Evolutionary conservation across 495 filamentous ascomycete genomes (phyloP).

Genomic region (Sabuloglossum arenarium): DNA sequence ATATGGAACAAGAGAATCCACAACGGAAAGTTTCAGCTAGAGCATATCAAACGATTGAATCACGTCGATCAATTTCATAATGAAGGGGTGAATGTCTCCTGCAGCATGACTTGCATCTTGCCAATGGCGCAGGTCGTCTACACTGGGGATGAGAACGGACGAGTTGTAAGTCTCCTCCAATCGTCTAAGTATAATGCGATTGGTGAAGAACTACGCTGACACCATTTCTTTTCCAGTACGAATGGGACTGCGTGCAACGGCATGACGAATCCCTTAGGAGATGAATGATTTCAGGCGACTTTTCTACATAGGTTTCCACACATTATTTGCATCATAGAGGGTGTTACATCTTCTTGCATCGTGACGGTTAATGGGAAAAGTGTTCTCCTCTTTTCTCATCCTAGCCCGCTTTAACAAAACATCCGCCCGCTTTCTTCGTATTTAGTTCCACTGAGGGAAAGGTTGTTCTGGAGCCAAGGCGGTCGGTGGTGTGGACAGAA

Average conservation of each 20-base stretch:
- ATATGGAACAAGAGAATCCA: constrained; percentile 34
- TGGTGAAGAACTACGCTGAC: background rate
- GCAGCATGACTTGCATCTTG: constrained; percentile 71
- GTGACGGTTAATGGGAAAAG: too few relatives aligned
- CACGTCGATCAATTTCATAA: constrained; percentile 57
- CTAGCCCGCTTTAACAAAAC: too few relatives aligned
- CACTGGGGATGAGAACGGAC: constrained; percentile 77
- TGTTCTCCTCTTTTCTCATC: too few relatives aligned
- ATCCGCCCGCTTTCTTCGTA: too few relatives aligned
- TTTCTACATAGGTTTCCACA: background rate
- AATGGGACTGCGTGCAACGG: constrained; percentile 65
- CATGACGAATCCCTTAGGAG: background rate
- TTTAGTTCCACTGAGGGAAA: too few relatives aligned
- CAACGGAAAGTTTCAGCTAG: constrained; percentile 33
- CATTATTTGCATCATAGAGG: background rate
- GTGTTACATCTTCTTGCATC: too few relatives aligned
- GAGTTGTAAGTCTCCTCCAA: constrained; percentile 34
- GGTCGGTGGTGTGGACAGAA: too few relatives aligned
- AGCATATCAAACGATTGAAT: constrained; percentile 56
- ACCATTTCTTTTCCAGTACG: constrained; percentile 33
- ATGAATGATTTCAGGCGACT: background rate
- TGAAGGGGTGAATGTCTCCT: constrained; percentile 51
- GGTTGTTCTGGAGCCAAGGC: too few relatives aligned
- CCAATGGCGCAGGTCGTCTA: constrained; percentile 72
- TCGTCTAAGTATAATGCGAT: background rate